Evolutionary conservation across 2,329 filamentous ascomycete genomes (phyloP), one percentile per base, ranked within the genome.

Genomic region (Arachnopeziza araneosa): DNA sequence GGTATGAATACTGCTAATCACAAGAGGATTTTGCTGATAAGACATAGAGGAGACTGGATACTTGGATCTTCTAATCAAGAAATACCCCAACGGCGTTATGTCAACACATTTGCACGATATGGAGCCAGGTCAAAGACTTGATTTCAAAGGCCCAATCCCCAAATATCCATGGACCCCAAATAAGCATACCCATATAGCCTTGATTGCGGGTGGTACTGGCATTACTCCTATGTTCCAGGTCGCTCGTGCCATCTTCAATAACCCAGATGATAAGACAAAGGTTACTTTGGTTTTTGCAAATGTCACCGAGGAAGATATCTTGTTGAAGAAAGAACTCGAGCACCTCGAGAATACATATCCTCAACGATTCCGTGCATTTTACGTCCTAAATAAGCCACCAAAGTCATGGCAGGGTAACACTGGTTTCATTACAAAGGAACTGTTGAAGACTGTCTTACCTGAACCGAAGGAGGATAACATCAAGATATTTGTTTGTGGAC

Each of bases 161-260:
- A 99, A 99, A 78, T 98, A 97, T 77, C 77, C 85, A 32, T 98
- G 93, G 93, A 73, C 84, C 57, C 72, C 87, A 68, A 98, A 98
- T 84, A 97, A 96, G 84, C 93, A 97, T 80, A 80, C 90, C 63
- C 92, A 98, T 80, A 85, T 96, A 69, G 88, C 85, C 49, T 81
- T 93, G 66, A 84, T 99, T 64, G 91, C 93, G n/a, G 95, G 95
- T 70, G 95, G 95, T 66, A 97, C 95, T 8, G 95, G 95, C 63
- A 96, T 99, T 75, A 95, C 95, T 12, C 95, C 95, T 68, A 97
- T 98, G 93, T 98, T 90, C 82, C 95, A 99, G 81, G 86, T 99
- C 52, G 81, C 86, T 66, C 91, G 91, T 64, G 83, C 87, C 72
- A 96, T 99, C 78, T 96, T 98, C 86, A 91, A 88, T 77, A 96